Evolutionary conservation across 768 basidiomycete genomes (phyloP), one percentile per base, ranked within the genome.

Genomic region (Kwoniella botswanensis): DNA sequence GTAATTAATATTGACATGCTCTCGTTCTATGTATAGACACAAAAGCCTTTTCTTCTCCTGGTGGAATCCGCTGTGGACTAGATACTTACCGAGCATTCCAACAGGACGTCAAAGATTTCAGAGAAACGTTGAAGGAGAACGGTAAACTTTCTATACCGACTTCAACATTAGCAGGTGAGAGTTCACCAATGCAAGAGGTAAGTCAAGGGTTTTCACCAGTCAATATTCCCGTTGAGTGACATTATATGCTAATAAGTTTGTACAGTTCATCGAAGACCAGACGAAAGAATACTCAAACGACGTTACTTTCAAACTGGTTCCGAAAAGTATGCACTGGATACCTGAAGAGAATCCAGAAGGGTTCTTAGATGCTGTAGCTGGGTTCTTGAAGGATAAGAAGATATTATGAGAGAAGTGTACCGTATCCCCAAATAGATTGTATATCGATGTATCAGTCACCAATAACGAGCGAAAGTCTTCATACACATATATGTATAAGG

Each of bases 291-390:
- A 75, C 17, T 69, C 73, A 4, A 66, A 75, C 0, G 61, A 76
- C 55, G 77, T 76, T 4, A 59, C 52, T 0, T 73, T 63, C 57
- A 59, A 66, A 11, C n/a, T 60, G 3, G 69, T 79, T 12, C 53
- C 55, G n/a, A 46, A 68, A 35, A 65, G 70, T 60, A 64, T 57
- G 26, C 78, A 79, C 42, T 79, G 78, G 76, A 61, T 79, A 15
- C 65, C 72, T n/a, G 74, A 76, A 61, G 75, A 79, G 69, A 74
- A 75, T 29, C 72, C 78, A 2, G 66, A 75, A 54, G 72, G 59
- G 10, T 79, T 72, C 41, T 57, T 76, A 1, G 42, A 68, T 11
- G 63, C 53, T 18, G 59, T 76, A 35, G 63, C 12, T 35, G 54
- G 24, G 18, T 66, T 70, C 46, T 71, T 70, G 62, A 44, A 57